These are phyloP conservation scores for Babesia divergens DNA, from an alignment of 169 alveolate species.

Conservation along the genomic window DNA sequence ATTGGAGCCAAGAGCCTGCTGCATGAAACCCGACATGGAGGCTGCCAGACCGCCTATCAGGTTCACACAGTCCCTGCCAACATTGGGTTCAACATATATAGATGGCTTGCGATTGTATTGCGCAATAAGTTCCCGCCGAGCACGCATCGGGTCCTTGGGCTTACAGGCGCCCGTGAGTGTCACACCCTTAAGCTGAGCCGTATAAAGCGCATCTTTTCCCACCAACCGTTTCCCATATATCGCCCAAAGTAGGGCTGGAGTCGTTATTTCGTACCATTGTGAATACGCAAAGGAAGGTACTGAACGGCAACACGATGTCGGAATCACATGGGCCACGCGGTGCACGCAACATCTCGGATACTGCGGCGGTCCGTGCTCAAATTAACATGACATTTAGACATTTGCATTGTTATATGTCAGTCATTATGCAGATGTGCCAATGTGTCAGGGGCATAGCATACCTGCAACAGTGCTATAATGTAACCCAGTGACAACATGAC, in stretches of 20 bases:
- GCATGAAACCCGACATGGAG: background rate
- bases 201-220: background rate
- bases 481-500: no score
- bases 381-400: no score
- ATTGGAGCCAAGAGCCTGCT: background rate
- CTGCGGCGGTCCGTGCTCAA: no score
- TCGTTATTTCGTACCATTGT: background rate
- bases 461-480: no score
- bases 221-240: background rate
- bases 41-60: background rate
- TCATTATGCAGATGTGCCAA: no score
- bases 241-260: background rate
- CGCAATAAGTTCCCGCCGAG: conserved; percentile 4
- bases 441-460: no score
- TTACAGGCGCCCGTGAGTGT: background rate
- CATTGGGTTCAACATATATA: conserved; percentile 8
- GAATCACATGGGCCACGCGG: background rate
- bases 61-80: background rate
- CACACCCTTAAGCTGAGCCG: background rate
- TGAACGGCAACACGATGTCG: conserved; percentile 2
- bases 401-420: no score
- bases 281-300: background rate
- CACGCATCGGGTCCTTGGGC: conserved; percentile 10
- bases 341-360: conserved; percentile 7
- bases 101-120: conserved; percentile 44